Percentiles rank a stretch among this genome's conserved stretches.
These are phyloP conservation scores for Lactarius hengduanensis DNA, from an alignment of 768 basidiomycete species.

Conservation along the genomic window DNA sequence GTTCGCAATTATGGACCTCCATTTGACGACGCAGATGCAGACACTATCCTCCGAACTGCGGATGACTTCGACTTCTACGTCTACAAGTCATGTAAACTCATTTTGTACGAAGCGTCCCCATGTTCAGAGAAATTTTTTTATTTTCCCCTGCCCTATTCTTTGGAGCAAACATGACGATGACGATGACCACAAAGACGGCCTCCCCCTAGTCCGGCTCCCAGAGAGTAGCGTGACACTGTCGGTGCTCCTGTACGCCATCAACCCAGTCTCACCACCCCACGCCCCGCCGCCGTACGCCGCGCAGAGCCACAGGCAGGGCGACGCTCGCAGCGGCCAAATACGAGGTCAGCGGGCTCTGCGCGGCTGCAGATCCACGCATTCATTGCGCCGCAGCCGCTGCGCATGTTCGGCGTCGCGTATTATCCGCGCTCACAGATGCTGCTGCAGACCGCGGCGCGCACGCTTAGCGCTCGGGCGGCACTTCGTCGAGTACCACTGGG, in stretches of 20 bases:
- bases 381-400: constrained; percentile 5
- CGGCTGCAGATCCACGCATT: constrained; percentile 4
- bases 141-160: background rate
- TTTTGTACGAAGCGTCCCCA: constrained; percentile 21
- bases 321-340: constrained; percentile 9
- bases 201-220: constrained; percentile 6
- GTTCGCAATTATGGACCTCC: constrained; percentile 11
- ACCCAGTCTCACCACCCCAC: constrained; percentile 6
- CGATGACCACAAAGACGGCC: constrained; percentile 8
- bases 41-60: constrained; percentile 24
- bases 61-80: constrained; percentile 25
- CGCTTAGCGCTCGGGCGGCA: constrained; percentile 10
- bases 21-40: constrained; percentile 22
- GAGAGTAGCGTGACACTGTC: background rate
- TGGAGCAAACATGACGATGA: constrained; percentile 1
- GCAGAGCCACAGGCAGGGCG: background rate
- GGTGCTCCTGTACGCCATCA: constrained; percentile 9
- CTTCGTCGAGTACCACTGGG: constrained; percentile 10
- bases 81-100: constrained; percentile 12
- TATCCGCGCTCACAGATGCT: constrained; percentile 2
- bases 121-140: constrained; percentile 20
- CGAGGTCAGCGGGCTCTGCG: constrained; percentile 4
- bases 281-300: background rate
- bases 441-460: constrained; percentile 5
- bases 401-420: constrained; percentile 10